Conservation (phyloP, 2,329 filamentous ascomycete genomes). For the Colletotrichum plurivorum region DNA sequence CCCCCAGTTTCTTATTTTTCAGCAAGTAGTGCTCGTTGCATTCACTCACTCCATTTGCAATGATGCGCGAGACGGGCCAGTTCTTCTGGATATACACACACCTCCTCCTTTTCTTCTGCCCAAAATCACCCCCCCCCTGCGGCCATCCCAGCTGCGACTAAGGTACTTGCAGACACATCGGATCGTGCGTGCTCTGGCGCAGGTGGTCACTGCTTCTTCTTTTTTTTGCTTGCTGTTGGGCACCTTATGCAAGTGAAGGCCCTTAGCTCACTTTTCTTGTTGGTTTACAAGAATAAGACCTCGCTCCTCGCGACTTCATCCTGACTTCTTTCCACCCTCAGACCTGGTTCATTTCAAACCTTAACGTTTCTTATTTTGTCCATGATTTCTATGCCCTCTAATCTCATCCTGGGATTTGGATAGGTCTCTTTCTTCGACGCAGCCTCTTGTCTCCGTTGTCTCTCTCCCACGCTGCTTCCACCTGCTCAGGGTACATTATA, state of each 20-base stretch:
- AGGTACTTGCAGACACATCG: conserved; percentile 18
- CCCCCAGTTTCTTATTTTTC: conserved; percentile 8
- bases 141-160: conserved; percentile 5
- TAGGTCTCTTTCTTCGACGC: conserved; percentile 28
- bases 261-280: background rate
- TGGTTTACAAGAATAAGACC: conserved; percentile 28
- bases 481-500: conserved; percentile 33
- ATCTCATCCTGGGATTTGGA: conserved; percentile 31
- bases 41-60: background rate
- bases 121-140: background rate
- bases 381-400: conserved; percentile 30
- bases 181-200: conserved; percentile 21
- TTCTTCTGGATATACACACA: too few relatives aligned
- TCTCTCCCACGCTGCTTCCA: conserved; percentile 38
- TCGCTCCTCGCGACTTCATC: conserved; percentile 26
- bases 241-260: background rate
- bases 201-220: conserved; percentile 4
- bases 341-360: conserved; percentile 35
- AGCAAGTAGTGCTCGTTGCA: background rate
- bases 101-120: background rate
- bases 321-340: conserved; percentile 28
- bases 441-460: conserved; percentile 31
- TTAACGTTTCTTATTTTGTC: conserved; percentile 37
- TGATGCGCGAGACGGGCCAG: background rate
- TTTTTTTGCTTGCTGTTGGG: conserved; percentile 15